phyloP scores from a whole-genome alignment of 1,139 yeast genomes.

The Taphrina pruni region DNA sequence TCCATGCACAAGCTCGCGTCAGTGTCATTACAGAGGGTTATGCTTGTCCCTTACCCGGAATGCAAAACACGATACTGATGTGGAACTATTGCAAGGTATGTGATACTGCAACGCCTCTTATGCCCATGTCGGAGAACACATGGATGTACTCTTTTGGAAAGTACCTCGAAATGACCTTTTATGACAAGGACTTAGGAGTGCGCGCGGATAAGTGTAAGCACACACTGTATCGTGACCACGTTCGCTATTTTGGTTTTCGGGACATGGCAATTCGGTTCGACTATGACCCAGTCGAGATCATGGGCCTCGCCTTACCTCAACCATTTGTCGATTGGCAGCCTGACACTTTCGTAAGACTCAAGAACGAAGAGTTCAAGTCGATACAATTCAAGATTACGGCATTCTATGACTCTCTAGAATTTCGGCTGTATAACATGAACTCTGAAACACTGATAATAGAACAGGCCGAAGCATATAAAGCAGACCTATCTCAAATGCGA shows the following conservation, averaged over 20 bases:
- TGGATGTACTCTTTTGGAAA: slow-evolving; percentile 94
- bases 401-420: slow-evolving; percentile 76
- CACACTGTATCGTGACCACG: slow-evolving; percentile 78
- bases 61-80: slow-evolving; percentile 74
- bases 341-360: slow-evolving; percentile 69
- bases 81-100: slow-evolving; percentile 94
- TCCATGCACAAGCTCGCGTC: slow-evolving; percentile 83
- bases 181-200: slow-evolving; percentile 62
- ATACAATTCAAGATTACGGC: slow-evolving; percentile 61
- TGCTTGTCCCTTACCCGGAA: slow-evolving; percentile 63
- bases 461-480: slow-evolving; percentile 70
- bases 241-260: slow-evolving; percentile 81
- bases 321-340: slow-evolving; percentile 75
- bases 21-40: slow-evolving; percentile 74
- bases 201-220: slow-evolving; percentile 71
- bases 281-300: slow-evolving; percentile 71
- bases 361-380: slow-evolving; percentile 65
- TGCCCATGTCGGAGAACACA: slow-evolving; percentile 85
- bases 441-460: slow-evolving; percentile 72
- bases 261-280: slow-evolving; percentile 81
- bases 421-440: slow-evolving; percentile 76
- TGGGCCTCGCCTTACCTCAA: slow-evolving; percentile 80
- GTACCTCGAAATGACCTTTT: slow-evolving; percentile 81
- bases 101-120: slow-evolving; percentile 72
- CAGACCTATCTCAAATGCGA: slow-evolving; percentile 65